Conservation (phyloP, 2,329 filamentous ascomycete genomes). For the Drechslerella coelobrocha region DNA sequence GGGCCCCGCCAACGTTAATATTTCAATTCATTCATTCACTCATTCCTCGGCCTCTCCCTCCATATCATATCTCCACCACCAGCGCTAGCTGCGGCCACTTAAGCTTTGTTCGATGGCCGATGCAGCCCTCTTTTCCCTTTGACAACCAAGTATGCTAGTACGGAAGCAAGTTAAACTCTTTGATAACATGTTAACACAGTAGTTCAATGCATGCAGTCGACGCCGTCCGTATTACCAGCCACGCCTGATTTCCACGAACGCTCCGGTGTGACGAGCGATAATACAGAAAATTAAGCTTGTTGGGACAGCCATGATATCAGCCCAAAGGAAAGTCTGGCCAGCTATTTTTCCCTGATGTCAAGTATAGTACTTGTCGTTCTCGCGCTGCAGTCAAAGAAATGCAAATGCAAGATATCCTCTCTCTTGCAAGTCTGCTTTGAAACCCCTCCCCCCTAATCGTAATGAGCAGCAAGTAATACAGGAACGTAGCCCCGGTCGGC, state of each 20-base stretch:
- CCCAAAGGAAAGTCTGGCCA: too few species aligned
- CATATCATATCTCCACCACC: too few species aligned
- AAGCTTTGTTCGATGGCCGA: neutral
- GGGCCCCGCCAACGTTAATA: neutral
- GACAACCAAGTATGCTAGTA: neutral
- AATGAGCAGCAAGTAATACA: neutral
- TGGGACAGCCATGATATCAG: too few species aligned
- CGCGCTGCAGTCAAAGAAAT: neutral
- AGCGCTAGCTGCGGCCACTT: neutral
- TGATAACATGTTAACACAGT: neutral
- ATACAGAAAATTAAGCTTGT: conserved; percentile 1
- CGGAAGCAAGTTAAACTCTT: neutral
- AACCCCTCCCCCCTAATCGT: too few species aligned
- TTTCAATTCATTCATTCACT: neutral
- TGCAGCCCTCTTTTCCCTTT: too few species aligned
- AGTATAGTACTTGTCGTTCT: conserved; percentile 3
- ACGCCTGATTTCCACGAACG: neutral
- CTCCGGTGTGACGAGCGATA: conserved; percentile 1
- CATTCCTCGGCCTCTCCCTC: neutral
- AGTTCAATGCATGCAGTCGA: neutral
- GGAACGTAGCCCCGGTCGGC: neutral
- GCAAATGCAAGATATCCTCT: too few species aligned
- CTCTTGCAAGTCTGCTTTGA: too few species aligned
- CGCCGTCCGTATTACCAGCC: neutral
- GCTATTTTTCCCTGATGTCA: too few species aligned